A percentile compares a stretch with the other conserved stretches of the same genome.
phyloP scores from a whole-genome alignment of 352 stramenopile genomes.

The Phytophthora pistaciae region DNA sequence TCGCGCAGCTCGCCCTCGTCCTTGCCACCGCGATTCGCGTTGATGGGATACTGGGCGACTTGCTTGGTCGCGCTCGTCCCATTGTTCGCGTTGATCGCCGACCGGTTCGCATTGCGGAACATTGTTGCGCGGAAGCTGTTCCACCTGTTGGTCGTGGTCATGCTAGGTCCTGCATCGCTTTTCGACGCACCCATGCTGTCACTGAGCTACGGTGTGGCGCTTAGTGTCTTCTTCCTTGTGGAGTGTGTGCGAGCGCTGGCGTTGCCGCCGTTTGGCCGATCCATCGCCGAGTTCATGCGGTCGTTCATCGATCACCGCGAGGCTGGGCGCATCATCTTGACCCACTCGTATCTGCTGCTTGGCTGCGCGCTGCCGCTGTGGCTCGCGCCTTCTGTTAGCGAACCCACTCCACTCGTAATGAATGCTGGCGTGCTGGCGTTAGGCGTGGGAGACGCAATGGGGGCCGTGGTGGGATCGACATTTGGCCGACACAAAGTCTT shows the following conservation, averaged over 20 bases:
- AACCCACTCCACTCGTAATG: conserved; percentile 28
- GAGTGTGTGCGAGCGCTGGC: conserved; percentile 69
- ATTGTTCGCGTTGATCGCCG: conserved; percentile 47
- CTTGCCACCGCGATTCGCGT: conserved; percentile 23
- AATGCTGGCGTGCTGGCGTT: conserved; percentile 76
- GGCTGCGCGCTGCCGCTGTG: conserved; percentile 78
- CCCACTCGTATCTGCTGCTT: conserved; percentile 76
- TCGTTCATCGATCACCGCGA: conserved; percentile 78
- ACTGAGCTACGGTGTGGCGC: conserved; percentile 74
- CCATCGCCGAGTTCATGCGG: conserved; percentile 63
- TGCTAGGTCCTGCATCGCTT: conserved; percentile 72
- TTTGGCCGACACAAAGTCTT: background rate
- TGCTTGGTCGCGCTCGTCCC: conserved; percentile 62
- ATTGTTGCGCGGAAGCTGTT: conserved; percentile 84
- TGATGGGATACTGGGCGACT: conserved; percentile 64
- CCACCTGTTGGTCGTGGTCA: conserved; percentile 68
- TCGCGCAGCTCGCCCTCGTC: background rate
- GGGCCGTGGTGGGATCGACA: background rate
- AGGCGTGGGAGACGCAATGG: conserved; percentile 60
- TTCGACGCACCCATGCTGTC: conserved; percentile 57
- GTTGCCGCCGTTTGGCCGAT: conserved; percentile 53
- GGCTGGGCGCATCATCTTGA: conserved; percentile 65
- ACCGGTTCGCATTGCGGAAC: conserved; percentile 47
- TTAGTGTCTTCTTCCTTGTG: conserved; percentile 65
- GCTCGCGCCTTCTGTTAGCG: conserved; percentile 31